Percentiles rank a stretch among this genome's conserved stretches.
Conservation (phyloP, 768 basidiomycete genomes). For the Hortiboletus campestris region DNA sequence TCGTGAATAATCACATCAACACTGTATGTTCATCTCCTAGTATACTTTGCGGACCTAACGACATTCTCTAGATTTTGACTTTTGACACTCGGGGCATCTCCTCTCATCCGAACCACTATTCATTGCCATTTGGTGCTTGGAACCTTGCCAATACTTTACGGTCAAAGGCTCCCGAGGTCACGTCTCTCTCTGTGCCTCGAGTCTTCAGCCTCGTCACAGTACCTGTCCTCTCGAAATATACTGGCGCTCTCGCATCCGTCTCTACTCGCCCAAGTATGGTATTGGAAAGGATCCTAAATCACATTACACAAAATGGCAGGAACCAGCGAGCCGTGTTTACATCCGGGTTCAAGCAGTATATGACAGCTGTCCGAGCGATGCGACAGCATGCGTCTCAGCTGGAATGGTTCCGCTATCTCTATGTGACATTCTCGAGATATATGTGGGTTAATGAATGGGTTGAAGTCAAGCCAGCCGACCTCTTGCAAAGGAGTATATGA, state of each 20-base stretch:
- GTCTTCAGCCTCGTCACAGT: constrained; percentile 64
- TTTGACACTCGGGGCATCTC: constrained; percentile 80
- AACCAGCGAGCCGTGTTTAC: constrained; percentile 42
- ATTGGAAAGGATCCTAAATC: constrained; percentile 4
- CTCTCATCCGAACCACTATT: constrained; percentile 83
- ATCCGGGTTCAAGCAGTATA: constrained; percentile 55
- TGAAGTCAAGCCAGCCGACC: constrained; percentile 36
- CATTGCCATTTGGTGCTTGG: constrained; percentile 57
- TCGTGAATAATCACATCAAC: constrained; percentile 57
- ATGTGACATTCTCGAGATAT: constrained; percentile 76
- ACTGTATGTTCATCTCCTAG: constrained; percentile 44
- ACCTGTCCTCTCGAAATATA: constrained; percentile 59
- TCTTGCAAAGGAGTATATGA: not conserved
- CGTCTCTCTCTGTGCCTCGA: constrained; percentile 32
- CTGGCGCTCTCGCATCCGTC: constrained; percentile 50
- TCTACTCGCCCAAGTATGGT: constrained; percentile 47
- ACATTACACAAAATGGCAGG: not conserved
- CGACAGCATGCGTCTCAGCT: constrained; percentile 70
- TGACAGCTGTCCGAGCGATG: constrained; percentile 65
- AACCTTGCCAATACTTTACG: constrained; percentile 38
- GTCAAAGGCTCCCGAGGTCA: constrained; percentile 29
- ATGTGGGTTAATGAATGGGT: constrained; percentile 93
- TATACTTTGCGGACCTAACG: not conserved
- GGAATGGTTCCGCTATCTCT: constrained; percentile 88
- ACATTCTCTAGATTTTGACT: constrained; percentile 65